Percentiles rank a stretch among this genome's conserved stretches.
phyloP scores from a whole-genome alignment of 164 flowering plant genomes.

The Chimonanthus praecox region DNA sequence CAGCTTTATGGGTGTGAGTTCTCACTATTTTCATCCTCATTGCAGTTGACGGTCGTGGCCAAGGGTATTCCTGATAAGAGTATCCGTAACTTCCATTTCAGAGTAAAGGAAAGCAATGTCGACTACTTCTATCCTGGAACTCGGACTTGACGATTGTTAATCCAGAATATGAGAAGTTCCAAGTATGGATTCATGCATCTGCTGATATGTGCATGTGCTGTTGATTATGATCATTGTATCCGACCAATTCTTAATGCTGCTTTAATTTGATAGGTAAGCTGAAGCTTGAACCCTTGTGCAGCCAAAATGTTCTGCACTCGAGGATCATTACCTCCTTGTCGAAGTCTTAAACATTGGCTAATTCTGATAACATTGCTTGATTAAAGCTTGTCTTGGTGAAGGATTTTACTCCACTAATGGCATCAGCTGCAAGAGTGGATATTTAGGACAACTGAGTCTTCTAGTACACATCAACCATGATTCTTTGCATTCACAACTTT shows the following conservation, averaged over 20 bases:
- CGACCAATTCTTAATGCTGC: background rate
- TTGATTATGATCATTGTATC: background rate
- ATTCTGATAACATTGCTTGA: background rate
- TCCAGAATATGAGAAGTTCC: background rate
- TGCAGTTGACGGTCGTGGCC: conserved; percentile 68
- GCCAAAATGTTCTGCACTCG: no score
- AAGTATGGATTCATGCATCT: background rate
- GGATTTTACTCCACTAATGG: no score
- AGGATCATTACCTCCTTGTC: no score
- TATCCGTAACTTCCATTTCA: conserved; percentile 67
- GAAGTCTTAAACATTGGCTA: background rate
- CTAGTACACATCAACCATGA: no score
- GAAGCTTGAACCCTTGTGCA: background rate
- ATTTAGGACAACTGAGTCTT: no score
- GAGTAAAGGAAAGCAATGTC: conserved; percentile 57
- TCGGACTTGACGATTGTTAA: conserved; percentile 23
- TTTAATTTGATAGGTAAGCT: background rate
- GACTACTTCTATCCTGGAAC: conserved; percentile 80
- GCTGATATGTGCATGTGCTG: background rate
- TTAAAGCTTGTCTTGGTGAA: no score
- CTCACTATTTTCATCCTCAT: conserved; percentile 4
- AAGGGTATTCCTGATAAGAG: conserved; percentile 28
- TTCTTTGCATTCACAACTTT: no score
- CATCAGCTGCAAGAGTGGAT: no score
- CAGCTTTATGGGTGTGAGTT: no score